phyloP scores from a whole-genome alignment of 345 rosid species.

The Sonneratia caseolaris region DNA sequence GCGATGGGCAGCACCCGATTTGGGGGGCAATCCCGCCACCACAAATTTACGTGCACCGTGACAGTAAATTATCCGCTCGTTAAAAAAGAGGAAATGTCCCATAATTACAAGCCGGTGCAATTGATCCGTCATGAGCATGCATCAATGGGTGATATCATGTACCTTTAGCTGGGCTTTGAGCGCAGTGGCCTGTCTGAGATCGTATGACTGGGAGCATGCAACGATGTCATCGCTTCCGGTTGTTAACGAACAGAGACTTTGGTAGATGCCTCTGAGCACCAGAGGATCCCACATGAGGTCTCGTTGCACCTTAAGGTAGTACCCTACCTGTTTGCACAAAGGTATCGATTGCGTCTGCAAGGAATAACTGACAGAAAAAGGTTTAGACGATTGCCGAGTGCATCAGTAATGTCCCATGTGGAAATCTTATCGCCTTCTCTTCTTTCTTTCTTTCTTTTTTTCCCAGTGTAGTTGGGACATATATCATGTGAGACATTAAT shows the following conservation, averaged over 20 bases:
- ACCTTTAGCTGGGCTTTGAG: constrained; percentile 60
- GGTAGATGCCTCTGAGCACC: constrained; percentile 27
- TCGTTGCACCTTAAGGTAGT: constrained; percentile 25
- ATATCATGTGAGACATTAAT: not conserved
- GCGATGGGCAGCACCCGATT: constrained; percentile 51
- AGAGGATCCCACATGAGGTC: constrained; percentile 24
- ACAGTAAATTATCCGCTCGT: constrained; percentile 31
- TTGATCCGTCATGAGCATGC: not conserved
- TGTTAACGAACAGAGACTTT: constrained; percentile 41
- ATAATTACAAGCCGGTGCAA: not conserved
- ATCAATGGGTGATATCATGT: not conserved
- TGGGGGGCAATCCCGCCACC: constrained; percentile 26
- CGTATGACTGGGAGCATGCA: constrained; percentile 31
- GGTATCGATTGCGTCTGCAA: constrained; percentile 49
- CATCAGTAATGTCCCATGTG: constrained; percentile 20
- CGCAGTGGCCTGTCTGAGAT: constrained; percentile 21
- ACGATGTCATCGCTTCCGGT: constrained; percentile 67
- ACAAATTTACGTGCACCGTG: constrained; percentile 44
- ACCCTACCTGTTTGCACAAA: constrained; percentile 36
- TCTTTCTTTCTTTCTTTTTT: no score
- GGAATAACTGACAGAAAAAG: constrained; percentile 25
- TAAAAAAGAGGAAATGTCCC: not conserved
- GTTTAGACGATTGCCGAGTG: not conserved
- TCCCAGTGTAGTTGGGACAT: constrained; percentile 33
- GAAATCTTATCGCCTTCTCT: no score